Conservation (phyloP, 1,284 basidiomycete species). For the Fomitopsis betulina region DNA sequence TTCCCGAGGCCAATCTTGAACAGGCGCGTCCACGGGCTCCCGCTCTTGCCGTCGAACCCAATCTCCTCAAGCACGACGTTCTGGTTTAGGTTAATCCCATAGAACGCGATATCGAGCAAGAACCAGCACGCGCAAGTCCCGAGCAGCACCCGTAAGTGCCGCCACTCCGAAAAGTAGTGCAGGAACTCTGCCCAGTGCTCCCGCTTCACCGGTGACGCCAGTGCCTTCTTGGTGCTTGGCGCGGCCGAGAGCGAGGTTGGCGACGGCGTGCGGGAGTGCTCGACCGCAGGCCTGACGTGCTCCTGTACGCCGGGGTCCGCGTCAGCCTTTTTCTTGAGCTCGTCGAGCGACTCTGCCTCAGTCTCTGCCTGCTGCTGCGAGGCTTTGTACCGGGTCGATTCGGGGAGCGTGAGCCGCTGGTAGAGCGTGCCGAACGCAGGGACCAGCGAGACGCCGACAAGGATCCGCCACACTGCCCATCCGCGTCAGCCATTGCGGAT, state of each 20-base stretch:
- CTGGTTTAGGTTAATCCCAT: constrained; percentile 78
- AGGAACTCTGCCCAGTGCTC: constrained; percentile 42
- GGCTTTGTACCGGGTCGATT: constrained; percentile 54
- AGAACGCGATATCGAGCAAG: constrained; percentile 58
- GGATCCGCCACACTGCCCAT: constrained; percentile 44
- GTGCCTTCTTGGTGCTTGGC: neutral
- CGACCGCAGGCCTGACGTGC: constrained; percentile 10
- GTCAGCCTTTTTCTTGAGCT: constrained; percentile 34
- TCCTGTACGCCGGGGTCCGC: constrained; percentile 22
- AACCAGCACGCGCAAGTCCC: constrained; percentile 54
- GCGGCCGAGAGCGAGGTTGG: constrained; percentile 4
- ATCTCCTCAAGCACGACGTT: constrained; percentile 70
- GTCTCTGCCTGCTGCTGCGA: constrained; percentile 31
- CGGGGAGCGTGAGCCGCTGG: constrained; percentile 71
- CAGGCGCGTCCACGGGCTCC: constrained; percentile 56
- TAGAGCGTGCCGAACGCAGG: constrained; percentile 61
- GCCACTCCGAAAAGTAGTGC: constrained; percentile 52
- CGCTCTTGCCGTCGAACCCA: constrained; percentile 53
- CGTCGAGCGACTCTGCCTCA: constrained; percentile 28
- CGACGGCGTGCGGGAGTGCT: constrained; percentile 3
- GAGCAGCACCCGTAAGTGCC: constrained; percentile 48
- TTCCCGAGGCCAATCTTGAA: constrained; percentile 65
- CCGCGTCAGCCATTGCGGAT: neutral
- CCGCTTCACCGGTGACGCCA: constrained; percentile 25
- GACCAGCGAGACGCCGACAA: constrained; percentile 47